Base-by-base conservation (phyloP, 2,329 filamentous ascomycete species). In the Alternaria sp. region DNA sequence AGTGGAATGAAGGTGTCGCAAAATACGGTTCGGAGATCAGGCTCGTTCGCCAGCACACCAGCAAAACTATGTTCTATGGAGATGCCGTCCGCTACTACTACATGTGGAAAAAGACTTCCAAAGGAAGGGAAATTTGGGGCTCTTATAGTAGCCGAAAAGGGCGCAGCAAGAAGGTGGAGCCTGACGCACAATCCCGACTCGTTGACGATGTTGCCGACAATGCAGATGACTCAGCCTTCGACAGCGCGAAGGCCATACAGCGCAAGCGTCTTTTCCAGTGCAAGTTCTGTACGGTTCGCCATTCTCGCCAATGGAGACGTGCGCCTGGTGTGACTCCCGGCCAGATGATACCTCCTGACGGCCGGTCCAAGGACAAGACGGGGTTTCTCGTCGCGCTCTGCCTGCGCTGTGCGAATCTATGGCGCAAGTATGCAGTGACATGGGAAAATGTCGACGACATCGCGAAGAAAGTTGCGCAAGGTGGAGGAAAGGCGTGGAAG, bases 361-460 rank as follows among this genome's bases (percentile, higher is more conserved):
- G 85, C 52, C 90, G 89, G 69, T 85, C 85, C 69, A 93, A 93
- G 77, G 92, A 97, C 65, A 96, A 94, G 74, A 86, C 86, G 11
- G 82, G 84, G 14, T 87, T 90, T 34, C 86, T 96, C 17, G 85
- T 93, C 48, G 93, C 94, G 3, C 84, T 99, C 4, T 99, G 95
- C 75, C 85, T 93, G 57, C 88, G 94, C 59, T 99, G 95, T 73
- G 93, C 93, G 26, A 89, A 95, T 70, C 82, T 99, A 8, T 99
- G 95, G 95, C 89, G 95, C 49, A 91, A 94, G 65, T 99, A 99
- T 77, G 94, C 90, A 14, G 92, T 99, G 61, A 92, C 96, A 66
- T 99, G 92, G 88, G 95, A 98, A 77, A 92, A 96, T 66, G 85
- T 93, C 13, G 95, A 98, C 40, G 94, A 98, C 70, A 86, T 97